Percentiles rank a stretch among this genome's conserved stretches.
Evolutionary conservation across 139 green algal genomes (phyloP).

Genomic region (Coelastrella sp.): DNA sequence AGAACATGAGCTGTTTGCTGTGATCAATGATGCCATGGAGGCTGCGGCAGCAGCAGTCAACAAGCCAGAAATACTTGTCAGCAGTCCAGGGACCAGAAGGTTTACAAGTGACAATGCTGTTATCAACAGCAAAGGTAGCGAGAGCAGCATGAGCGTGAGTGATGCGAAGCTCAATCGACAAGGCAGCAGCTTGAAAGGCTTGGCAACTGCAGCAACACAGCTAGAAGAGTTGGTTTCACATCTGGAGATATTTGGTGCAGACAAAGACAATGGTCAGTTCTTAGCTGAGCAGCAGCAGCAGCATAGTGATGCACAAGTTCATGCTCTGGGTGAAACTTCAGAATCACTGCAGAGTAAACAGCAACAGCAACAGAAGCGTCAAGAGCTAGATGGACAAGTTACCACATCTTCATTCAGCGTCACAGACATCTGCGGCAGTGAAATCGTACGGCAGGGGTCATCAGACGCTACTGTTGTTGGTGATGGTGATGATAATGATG

Average conservation of each 20-base stretch:
- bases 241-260: no score
- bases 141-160: neutral
- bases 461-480: neutral
- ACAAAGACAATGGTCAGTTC: no score
- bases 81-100: neutral
- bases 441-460: conserved; percentile 17
- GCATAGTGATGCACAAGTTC: no score
- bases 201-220: neutral
- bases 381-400: neutral
- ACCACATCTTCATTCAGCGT: neutral
- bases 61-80: neutral
- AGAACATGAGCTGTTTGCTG: conserved; percentile 21
- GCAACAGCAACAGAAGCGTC: conserved; percentile 7
- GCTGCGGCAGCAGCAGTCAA: conserved; percentile 34
- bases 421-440: neutral
- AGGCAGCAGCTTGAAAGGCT: conserved; percentile 21
- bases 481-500: neutral
- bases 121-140: neutral
- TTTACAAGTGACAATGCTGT: neutral
- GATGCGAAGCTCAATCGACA: neutral
- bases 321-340: neutral
- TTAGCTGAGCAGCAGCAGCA: no score
- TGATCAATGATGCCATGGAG: conserved; percentile 16
- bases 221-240: no score
- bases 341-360: neutral